These are phyloP conservation scores for Nitzschia putrida DNA, from an alignment of 108 stramenopile species.

Conservation along the genomic window DNA sequence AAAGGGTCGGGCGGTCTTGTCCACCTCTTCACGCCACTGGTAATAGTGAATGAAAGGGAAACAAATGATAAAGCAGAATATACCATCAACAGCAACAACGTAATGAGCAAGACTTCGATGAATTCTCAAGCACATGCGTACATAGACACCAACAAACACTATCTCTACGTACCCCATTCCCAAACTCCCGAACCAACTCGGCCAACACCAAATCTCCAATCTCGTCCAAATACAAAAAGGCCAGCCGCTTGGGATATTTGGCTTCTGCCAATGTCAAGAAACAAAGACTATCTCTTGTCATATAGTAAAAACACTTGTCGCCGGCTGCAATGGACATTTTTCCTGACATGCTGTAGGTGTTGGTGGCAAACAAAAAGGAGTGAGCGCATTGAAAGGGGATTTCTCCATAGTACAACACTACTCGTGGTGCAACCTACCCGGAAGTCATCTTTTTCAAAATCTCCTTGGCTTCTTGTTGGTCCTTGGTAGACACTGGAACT, in stretches of 20 bases:
- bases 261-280: constrained; percentile 77
- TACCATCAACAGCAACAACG: constrained; percentile 1
- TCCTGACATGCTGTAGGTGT: constrained; percentile 1
- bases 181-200: constrained; percentile 80
- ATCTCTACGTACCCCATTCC: constrained; percentile 61
- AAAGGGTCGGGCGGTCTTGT: constrained; percentile 89
- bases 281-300: constrained; percentile 73
- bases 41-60: neutral
- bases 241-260: constrained; percentile 94
- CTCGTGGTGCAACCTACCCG: constrained; percentile 19
- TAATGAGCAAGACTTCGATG: neutral
- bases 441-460: constrained; percentile 63
- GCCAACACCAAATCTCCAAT: constrained; percentile 79
- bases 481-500: constrained; percentile 59
- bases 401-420: neutral
- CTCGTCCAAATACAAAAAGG: constrained; percentile 96
- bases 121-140: neutral
- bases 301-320: constrained; percentile 83
- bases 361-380: neutral
- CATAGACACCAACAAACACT: neutral
- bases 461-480: constrained; percentile 74
- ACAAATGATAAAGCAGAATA: neutral
- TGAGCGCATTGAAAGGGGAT: neutral
- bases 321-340: constrained; percentile 79
- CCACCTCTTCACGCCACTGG: constrained; percentile 62